A percentile compares a stretch with the other conserved stretches of the same genome.
phyloP scores from a whole-genome alignment of 345 rosid species.

The Aurinia saxatilis region DNA sequence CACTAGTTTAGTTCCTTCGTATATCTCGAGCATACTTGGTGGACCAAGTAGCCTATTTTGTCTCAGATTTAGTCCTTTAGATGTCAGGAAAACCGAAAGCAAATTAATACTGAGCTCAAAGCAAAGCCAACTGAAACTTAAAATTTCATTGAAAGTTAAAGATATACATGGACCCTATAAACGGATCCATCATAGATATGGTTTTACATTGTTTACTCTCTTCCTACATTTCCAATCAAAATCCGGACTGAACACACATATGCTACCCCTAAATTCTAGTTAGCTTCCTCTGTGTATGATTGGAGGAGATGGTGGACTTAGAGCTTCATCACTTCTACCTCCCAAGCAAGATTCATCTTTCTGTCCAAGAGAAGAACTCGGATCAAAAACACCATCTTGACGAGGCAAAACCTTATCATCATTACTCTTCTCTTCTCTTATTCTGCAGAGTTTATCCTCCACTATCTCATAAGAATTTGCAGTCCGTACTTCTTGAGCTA shows the following conservation, averaged over 20 bases:
- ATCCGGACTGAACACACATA: not conserved
- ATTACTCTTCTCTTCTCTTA: conserved; percentile 20
- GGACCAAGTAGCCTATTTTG: too few relatives aligned
- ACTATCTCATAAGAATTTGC: conserved; percentile 59
- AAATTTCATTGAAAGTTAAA: not conserved
- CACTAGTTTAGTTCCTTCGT: too few relatives aligned
- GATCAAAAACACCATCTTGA: conserved; percentile 28
- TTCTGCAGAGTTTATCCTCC: conserved; percentile 42
- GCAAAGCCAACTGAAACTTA: not conserved
- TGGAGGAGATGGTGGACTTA: conserved; percentile 61
- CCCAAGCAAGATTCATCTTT: conserved; percentile 26
- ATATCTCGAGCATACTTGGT: not conserved
- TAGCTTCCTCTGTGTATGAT: conserved; percentile 48
- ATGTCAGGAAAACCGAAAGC: too few relatives aligned
- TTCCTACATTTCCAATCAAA: not conserved
- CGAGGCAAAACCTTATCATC: conserved; percentile 27
- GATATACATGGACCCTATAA: not conserved
- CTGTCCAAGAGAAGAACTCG: conserved; percentile 28
- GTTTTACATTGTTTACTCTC: not conserved
- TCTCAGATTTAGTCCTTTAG: too few relatives aligned
- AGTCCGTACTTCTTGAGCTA: conserved; percentile 89
- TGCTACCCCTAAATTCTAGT: conserved; percentile 9
- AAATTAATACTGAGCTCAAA: too few relatives aligned
- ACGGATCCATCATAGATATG: not conserved
- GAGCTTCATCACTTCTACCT: conserved; percentile 39